Conservation (phyloP, 2,329 filamentous ascomycete species). For the Talaromyces piceae region DNA sequence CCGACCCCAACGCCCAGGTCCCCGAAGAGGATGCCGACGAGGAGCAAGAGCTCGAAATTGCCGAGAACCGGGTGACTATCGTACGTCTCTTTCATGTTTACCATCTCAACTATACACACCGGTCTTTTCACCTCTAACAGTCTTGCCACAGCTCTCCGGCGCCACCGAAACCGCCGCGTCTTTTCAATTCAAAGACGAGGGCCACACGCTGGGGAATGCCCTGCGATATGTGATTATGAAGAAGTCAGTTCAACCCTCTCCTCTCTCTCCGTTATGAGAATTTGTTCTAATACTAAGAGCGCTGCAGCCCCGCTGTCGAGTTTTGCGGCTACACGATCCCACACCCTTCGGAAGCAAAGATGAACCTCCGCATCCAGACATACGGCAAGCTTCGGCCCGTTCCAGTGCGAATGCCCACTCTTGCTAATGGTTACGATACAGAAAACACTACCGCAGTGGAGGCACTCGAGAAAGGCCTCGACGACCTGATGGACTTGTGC, state of each 20-base stretch:
- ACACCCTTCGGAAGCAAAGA: constrained; percentile 89
- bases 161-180: constrained; percentile 80
- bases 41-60: constrained; percentile 29
- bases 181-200: constrained; percentile 89
- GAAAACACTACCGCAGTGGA: constrained; percentile 74
- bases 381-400: constrained; percentile 69
- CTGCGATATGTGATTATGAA: constrained; percentile 96
- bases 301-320: constrained; percentile 76
- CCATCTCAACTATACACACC: too few species aligned
- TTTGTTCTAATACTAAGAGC: not conserved
- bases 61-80: constrained; percentile 54
- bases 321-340: constrained; percentile 98
- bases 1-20: constrained; percentile 14
- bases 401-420: too few species aligned
- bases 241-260: constrained; percentile 66
- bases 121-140: not conserved
- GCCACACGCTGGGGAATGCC: constrained; percentile 92
- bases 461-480: constrained; percentile 81
- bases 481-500: constrained; percentile 83
- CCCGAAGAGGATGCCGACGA: too few species aligned
- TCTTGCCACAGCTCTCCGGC: constrained; percentile 62
- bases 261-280: not conserved
- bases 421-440: constrained; percentile 4
- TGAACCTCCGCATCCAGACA: constrained; percentile 96
- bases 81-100: constrained; percentile 32